phyloP scores from a whole-genome alignment of 768 basidiomycete species.

The Inosperma sp. region DNA sequence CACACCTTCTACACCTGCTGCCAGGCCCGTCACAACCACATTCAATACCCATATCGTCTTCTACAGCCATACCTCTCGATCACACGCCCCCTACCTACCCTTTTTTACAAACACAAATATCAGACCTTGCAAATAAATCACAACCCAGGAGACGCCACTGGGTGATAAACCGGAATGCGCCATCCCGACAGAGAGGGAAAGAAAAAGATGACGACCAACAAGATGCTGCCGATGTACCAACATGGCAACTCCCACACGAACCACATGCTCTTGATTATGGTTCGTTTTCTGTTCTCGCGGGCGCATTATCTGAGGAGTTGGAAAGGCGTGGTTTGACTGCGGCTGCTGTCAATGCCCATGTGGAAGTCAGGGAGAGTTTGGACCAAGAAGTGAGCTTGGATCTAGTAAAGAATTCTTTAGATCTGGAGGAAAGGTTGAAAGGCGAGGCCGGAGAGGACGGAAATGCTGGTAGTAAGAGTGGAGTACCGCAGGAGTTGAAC shows the following conservation, averaged over 20 bases:
- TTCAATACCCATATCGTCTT: slow-evolving; percentile 21
- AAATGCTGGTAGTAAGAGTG: slow-evolving; percentile 16
- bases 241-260: slow-evolving; percentile 50
- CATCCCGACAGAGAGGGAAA: slow-evolving; percentile 43
- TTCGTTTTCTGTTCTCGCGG: slow-evolving; percentile 50
- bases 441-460: slow-evolving; percentile 8
- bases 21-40: slow-evolving; percentile 16
- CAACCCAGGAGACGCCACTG: slow-evolving; percentile 50
- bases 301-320: slow-evolving; percentile 44
- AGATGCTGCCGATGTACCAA: slow-evolving; percentile 25
- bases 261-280: slow-evolving; percentile 58
- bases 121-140: slow-evolving; percentile 8
- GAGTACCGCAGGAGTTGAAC: slow-evolving; percentile 7
- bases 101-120: slow-evolving; percentile 14
- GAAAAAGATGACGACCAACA: slow-evolving; percentile 48
- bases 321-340: slow-evolving; percentile 25
- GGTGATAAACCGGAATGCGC: slow-evolving; percentile 50
- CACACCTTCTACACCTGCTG: slow-evolving; percentile 18
- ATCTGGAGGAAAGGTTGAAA: slow-evolving; percentile 26
- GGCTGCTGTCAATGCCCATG: neutral
- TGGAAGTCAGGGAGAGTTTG: slow-evolving; percentile 21
- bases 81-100: slow-evolving; percentile 21
- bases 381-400: slow-evolving; percentile 33
- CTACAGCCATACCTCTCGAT: slow-evolving; percentile 25
- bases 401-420: slow-evolving; percentile 36